Evolutionary conservation across 257 asterid genomes (phyloP), one percentile per base, ranked within the genome.

Genomic region (Plectranthus barbatus): DNA sequence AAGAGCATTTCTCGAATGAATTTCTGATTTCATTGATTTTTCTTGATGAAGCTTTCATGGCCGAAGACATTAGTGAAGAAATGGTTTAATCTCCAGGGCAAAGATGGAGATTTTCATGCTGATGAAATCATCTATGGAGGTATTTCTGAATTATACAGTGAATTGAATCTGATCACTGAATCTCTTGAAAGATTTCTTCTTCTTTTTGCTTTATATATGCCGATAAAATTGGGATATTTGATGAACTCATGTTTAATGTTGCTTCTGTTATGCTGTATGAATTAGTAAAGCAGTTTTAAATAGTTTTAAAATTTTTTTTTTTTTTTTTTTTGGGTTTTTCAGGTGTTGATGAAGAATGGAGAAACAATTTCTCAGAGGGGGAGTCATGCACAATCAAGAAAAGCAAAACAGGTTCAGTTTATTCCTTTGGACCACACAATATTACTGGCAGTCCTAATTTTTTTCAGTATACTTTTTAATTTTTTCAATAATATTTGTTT

Each of bases 341-440:
- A 90, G 97, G 81, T 77, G 80, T 68, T 74, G 88, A 77, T 81
- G 91, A 84, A 81, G 87, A 83, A 78, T 80, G 88, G 86, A 81
- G 82, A 75, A 85, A 67, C 83, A 83, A 77, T 67, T 81, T 76
- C 67, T 60, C 80, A 29, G 88, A 84, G 81, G 77, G 65, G 56
- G 84, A 82, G 79, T 62, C 81, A 61, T 73, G 78, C 90, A 74
- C 76, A 58, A 64, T 73, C 76, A 85, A 81, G 87, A 87, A 85
- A 83, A 81, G 84, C 79, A 83, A 76, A 76, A 64, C 82, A 83
- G 97, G 97, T 85, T 69, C 75, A 73, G 51, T 49, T 58, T 62
- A 37, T 53, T 51, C 60, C 49, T 74, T 80, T 81, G 84, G 83
- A 83, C 86, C 86, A 71, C 86, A 71, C 81, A 14, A 66, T 40